A percentile compares a stretch with the other conserved stretches of the same genome.
These are phyloP conservation scores for Diaporthe citri DNA, from an alignment of 2,329 filamentous ascomycete genomes.

Conservation along the genomic window DNA sequence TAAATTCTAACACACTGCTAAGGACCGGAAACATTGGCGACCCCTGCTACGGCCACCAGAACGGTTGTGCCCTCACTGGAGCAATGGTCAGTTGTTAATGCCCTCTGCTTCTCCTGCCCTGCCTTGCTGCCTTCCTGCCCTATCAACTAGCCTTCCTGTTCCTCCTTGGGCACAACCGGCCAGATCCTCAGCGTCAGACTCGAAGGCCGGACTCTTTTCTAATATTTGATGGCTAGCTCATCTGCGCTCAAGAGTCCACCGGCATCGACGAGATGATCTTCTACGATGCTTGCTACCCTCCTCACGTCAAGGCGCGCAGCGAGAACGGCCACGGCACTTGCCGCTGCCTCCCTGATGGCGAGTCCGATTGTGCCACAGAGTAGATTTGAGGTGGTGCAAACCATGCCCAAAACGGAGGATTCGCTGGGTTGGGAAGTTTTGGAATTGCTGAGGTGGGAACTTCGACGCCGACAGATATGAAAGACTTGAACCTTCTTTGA, in stretches of 20 bases:
- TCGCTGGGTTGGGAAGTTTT: not conserved
- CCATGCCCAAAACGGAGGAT: not conserved
- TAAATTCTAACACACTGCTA: not conserved
- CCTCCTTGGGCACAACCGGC: not conserved
- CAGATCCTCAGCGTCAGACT: not conserved
- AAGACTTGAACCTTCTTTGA: not conserved
- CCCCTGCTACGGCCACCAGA: slow-evolving; percentile 8
- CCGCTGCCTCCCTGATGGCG: not conserved
- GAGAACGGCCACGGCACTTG: not conserved
- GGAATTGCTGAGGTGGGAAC: not conserved
- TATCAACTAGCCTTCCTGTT: not conserved
- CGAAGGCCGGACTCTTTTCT: not conserved
- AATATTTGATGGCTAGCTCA: not conserved
- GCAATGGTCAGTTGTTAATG: not conserved
- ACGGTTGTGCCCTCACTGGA: not conserved
- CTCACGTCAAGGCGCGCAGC: not conserved
- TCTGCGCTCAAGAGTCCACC: not conserved
- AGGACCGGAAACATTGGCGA: slow-evolving; percentile 12
- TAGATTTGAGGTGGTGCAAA: too few species aligned
- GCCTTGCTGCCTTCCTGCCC: not conserved
- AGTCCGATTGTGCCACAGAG: not conserved
- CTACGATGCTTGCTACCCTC: slow-evolving; percentile 5
- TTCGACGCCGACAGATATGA: not conserved
- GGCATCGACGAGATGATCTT: slow-evolving; percentile 17
- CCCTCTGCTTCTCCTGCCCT: too few species aligned